Base-by-base conservation (phyloP, 139 green algal genomes). In the Coelastrella sp. region DNA sequence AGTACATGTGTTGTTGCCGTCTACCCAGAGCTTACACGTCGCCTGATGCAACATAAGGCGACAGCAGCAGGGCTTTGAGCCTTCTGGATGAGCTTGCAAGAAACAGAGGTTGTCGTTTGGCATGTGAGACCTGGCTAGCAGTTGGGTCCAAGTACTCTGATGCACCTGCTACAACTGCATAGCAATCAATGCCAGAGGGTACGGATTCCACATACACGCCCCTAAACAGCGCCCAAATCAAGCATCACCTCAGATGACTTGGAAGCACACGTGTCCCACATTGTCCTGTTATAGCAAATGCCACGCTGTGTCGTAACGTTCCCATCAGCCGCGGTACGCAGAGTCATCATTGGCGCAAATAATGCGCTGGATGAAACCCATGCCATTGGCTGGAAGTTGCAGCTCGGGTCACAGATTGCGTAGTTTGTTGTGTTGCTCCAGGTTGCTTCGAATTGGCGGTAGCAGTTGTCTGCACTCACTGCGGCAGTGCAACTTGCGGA, bases 1-100 rank as follows among this genome's bases (percentile, higher is more conserved):
- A 4, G 76, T 61, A 23, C 76, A 82, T 7, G n/a, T 82, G 76
- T 82, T 82, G 22, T 82, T 82, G 76, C 76, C 76, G 8, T 59
- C n/a, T 3, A 17, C 22, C 76, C 76, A 82, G 2, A 82, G 76
- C 6, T 65, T 65, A 23, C 76, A 82, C 10, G 76, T 82, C 8
- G 11, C 22, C 76, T 82, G 32, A 47, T 47, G 32, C 32, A 47
- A 47, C 32, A 47, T 1, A 47, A 47, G 32, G 32, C 32, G 32
- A 47, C 32, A 47, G 32, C 32, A 47, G 32, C 32, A 47, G 32
- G 32, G 32, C 32, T 47, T 47, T 47, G 32, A 47, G 32, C 32
- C 32, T 47, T 47, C 32, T 47, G 32, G 32, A 47, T 47, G 32
- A 47, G 32, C 32, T 47, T 47, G 32, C 32, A 47, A 47, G 32